Evolutionary conservation across 164 flowering plant genomes (phyloP), one percentile per base, ranked within the genome.

Genomic region (Vitis rotundifolia): DNA sequence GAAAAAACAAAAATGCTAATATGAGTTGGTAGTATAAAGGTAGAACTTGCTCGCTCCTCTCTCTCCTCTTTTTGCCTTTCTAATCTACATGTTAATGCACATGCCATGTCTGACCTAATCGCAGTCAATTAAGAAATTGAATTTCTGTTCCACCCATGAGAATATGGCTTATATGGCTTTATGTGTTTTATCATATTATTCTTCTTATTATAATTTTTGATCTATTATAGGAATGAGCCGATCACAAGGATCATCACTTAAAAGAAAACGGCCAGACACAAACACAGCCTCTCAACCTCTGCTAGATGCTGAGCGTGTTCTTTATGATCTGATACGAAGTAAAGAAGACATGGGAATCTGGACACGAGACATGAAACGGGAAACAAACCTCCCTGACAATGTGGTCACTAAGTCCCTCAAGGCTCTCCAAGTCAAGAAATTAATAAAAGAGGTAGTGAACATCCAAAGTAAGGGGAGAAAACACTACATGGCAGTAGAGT

Each of bases 381-480:
- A 77, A 57, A 56, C 73, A 2, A 70, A 69, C 2, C 70, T 88
- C 18, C 82, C 75, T 18, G 80, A 78, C 48, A 56, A 15, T 49
- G 67, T 69, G 19, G 77, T 86, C 9, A 68, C 15, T 15, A 90
- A 88, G 72, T 66, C 80, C 60, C 69, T 93, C 49, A 88, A 86
- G 68, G 26, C 74, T 0, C 91, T 95, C 22, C 66, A 68, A 57
- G 37, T 48, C 15, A 82, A 79, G 73, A 67, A 61, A 2, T 65
- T 82, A 75, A 86, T 95, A 53, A 95, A 93, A 74, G 83, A 81
- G 66, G 90, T 95, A 1, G 64, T 60, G 3, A 83, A 84, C 69
- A 66, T 87, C 47, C 78, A 83, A 59, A 78, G 71, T 77, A 89
- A 83, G 59, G 81, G 80, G 8, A 82, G 56, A 49, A 89, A 87